Evolutionary conservation across 1,284 basidiomycete species (phyloP).

Genomic region (Sporisorium scitamineum): DNA sequence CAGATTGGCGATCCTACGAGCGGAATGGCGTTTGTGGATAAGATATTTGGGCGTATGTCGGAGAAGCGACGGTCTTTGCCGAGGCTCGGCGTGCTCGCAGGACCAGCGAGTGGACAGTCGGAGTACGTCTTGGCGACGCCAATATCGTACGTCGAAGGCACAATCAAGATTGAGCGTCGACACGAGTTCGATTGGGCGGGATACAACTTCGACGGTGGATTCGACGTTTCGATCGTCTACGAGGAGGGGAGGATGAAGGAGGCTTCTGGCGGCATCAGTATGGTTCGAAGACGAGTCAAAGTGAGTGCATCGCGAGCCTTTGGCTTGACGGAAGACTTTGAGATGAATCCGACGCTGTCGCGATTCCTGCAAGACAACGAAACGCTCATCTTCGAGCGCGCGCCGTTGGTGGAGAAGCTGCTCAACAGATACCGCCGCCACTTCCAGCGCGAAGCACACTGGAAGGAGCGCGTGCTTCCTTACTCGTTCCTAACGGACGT

Average conservation of each 20-base stretch:
- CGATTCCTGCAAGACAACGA: slow-evolving; percentile 78
- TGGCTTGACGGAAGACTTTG: slow-evolving; percentile 78
- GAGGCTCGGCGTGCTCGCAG: slow-evolving; percentile 36
- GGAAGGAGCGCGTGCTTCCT: slow-evolving; percentile 75
- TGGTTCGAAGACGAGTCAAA: slow-evolving; percentile 71
- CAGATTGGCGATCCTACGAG: slow-evolving; percentile 70
- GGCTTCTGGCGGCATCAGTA: slow-evolving; percentile 46
- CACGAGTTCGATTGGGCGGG: slow-evolving; percentile 76
- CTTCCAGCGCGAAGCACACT: slow-evolving; percentile 73
- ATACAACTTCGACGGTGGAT: slow-evolving; percentile 74
- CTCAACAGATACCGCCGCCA: slow-evolving; percentile 75
- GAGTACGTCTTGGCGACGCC: slow-evolving; percentile 72
- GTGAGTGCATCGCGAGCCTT: slow-evolving; percentile 74
- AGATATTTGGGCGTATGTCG: slow-evolving; percentile 34
- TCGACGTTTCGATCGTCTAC: slow-evolving; percentile 77
- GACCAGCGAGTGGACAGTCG: slow-evolving; percentile 70
- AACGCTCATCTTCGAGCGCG: slow-evolving; percentile 72
- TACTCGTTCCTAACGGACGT: slow-evolving; percentile 79
- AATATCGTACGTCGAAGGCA: slow-evolving; percentile 72
- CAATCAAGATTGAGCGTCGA: slow-evolving; percentile 75
- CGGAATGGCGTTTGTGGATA: slow-evolving; percentile 27
- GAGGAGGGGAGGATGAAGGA: slow-evolving; percentile 67
- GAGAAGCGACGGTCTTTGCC: slow-evolving; percentile 14
- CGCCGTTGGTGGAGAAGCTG: slow-evolving; percentile 73
- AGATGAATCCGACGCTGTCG: slow-evolving; percentile 76